A percentile compares a stretch with the other conserved stretches of the same genome.
These are phyloP conservation scores for Strigomonas galati DNA, from an alignment of 208 protist genomes.

Conservation along the genomic window DNA sequence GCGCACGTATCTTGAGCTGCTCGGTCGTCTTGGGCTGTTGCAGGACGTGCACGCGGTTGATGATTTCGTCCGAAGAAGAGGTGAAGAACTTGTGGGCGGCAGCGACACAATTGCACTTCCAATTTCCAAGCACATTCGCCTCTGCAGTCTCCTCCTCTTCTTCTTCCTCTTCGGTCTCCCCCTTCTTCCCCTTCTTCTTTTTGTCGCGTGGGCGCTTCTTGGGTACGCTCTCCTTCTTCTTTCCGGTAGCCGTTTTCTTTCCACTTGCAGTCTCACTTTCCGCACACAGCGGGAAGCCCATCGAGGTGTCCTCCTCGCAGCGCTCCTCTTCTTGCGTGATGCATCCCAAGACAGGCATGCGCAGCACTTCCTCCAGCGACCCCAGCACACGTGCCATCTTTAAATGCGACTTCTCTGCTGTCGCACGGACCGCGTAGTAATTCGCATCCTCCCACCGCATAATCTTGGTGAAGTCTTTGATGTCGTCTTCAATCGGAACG, in stretches of 20 bases:
- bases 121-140: neutral
- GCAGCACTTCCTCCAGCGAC: conserved; percentile 66
- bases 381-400: conserved; percentile 86
- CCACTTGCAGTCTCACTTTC: conserved; percentile 9
- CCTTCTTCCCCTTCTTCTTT: neutral
- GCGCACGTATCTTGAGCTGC: conserved; percentile 76
- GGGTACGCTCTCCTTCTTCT: conserved; percentile 10
- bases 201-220: conserved; percentile 1
- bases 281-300: conserved; percentile 50
- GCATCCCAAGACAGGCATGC: conserved; percentile 51
- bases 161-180: neutral
- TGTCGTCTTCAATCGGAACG: conserved; percentile 81
- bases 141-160: neutral
- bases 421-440: conserved; percentile 94
- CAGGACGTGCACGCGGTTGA: conserved; percentile 68
- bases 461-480: conserved; percentile 82
- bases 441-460: conserved; percentile 93
- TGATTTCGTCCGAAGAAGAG: conserved; percentile 48
- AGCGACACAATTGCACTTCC: neutral
- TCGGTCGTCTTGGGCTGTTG: conserved; percentile 78
- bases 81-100: conserved; percentile 49
- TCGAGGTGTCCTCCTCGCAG: conserved; percentile 74
- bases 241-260: conserved; percentile 11
- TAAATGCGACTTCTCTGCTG: conserved; percentile 95
- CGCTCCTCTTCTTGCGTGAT: conserved; percentile 77